Evolutionary conservation across 1,284 basidiomycete genomes (phyloP).

Genomic region (Ustilago lituana): DNA sequence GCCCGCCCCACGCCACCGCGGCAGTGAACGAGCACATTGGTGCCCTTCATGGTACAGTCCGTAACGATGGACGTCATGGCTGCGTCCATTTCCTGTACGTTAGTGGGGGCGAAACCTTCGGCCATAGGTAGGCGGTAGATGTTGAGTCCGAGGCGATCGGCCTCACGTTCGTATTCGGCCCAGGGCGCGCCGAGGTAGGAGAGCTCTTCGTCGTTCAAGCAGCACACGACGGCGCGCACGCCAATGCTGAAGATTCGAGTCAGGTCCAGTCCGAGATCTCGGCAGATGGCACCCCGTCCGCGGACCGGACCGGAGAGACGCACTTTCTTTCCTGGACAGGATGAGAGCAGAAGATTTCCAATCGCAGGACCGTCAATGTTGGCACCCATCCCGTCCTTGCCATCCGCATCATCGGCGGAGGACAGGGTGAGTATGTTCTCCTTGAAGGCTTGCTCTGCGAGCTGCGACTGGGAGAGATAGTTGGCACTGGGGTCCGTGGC

Average conservation of each 20-base stretch:
- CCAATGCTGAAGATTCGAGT: slow-evolving; percentile 79
- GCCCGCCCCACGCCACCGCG: slow-evolving; percentile 94
- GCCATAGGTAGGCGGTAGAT: slow-evolving; percentile 83
- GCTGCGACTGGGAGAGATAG: slow-evolving; percentile 31
- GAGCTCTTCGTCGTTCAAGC: slow-evolving; percentile 87
- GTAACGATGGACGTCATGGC: slow-evolving; percentile 78
- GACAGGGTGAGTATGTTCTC: slow-evolving; percentile 15
- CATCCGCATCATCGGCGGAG: slow-evolving; percentile 16
- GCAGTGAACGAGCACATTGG: slow-evolving; percentile 86
- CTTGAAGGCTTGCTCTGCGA: slow-evolving; percentile 22
- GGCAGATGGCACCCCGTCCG: slow-evolving; percentile 83
- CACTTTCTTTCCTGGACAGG: slow-evolving; percentile 96
- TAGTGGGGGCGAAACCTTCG: slow-evolving; percentile 84
- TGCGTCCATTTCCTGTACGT: slow-evolving; percentile 82
- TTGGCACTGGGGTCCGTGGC: slow-evolving; percentile 24
- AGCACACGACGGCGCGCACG: slow-evolving; percentile 84
- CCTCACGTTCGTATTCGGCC: slow-evolving; percentile 77
- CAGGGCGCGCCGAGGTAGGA: slow-evolving; percentile 84
- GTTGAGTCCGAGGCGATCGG: slow-evolving; percentile 77
- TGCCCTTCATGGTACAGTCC: slow-evolving; percentile 79
- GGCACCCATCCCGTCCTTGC: slow-evolving; percentile 2
- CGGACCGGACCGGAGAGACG: slow-evolving; percentile 81
- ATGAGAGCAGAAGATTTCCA: slow-evolving; percentile 90
- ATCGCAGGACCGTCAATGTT: slow-evolving; percentile 67
- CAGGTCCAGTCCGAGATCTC: slow-evolving; percentile 82